phyloP scores from a whole-genome alignment of 2,329 filamentous ascomycete species.

The Coniella vitis region DNA sequence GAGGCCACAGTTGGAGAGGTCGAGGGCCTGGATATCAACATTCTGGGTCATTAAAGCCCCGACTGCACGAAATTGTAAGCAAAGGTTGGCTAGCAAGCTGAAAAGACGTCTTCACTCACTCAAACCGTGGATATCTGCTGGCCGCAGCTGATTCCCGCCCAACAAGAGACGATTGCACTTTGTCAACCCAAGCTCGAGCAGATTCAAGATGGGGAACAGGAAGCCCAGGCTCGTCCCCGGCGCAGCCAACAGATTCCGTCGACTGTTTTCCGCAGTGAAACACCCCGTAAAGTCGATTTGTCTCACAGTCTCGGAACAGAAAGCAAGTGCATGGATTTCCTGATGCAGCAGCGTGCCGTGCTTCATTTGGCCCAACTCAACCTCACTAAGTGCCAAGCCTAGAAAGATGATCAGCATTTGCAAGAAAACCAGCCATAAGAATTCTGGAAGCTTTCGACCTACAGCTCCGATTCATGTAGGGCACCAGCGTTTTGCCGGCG shows the following conservation, averaged over 20 bases:
- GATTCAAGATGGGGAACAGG: slow-evolving; percentile 35
- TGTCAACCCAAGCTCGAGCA: slow-evolving; percentile 35
- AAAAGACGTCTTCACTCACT: slow-evolving; percentile 26
- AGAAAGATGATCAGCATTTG: slow-evolving; percentile 16
- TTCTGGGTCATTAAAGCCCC: slow-evolving; percentile 24
- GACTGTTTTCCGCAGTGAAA: slow-evolving; percentile 20
- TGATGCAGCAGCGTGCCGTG: slow-evolving; percentile 47
- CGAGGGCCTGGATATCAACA: slow-evolving; percentile 39
- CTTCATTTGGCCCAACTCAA: slow-evolving; percentile 41
- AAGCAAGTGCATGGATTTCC: slow-evolving; percentile 49
- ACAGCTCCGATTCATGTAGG: slow-evolving; percentile 48
- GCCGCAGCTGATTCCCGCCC: slow-evolving; percentile 41
- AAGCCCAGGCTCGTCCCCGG: slow-evolving; percentile 22
- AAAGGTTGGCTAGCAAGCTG: neutral
- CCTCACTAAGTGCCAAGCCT: slow-evolving; percentile 41
- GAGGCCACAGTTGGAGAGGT: slow-evolving; percentile 45
- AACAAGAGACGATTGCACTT: slow-evolving; percentile 46
- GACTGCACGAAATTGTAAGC: slow-evolving; percentile 15
- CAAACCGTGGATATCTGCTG: slow-evolving; percentile 41
- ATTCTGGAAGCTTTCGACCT: slow-evolving; percentile 16
- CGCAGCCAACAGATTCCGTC: slow-evolving; percentile 9
- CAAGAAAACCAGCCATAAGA: neutral
- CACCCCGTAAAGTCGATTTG: slow-evolving; percentile 47
- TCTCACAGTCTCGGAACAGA: slow-evolving; percentile 48
- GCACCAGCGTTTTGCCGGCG: slow-evolving; percentile 37